Conservation (phyloP, 1,139 yeast genomes). For the Kodamaea arcana region DNA sequence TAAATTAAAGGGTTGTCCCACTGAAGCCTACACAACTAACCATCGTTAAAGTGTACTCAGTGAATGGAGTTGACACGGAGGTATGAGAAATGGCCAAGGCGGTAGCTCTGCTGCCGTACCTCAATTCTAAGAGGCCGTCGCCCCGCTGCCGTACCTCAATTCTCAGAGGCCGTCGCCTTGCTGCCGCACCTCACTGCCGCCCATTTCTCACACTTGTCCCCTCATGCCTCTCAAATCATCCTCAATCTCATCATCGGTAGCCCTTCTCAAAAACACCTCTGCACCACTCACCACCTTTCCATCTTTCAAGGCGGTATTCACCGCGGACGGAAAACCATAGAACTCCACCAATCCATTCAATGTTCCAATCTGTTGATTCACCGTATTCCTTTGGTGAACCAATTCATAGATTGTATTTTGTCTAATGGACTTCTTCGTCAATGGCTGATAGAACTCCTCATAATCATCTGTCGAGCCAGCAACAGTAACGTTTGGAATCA, state of each 20-base stretch:
- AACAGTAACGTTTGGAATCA: constrained; percentile 22
- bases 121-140: no score
- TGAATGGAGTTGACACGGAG: neutral
- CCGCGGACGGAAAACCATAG: constrained; percentile 69
- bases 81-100: no score
- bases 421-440: constrained; percentile 33
- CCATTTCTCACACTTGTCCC: no score
- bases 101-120: no score
- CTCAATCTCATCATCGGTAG: constrained; percentile 58
- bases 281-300: constrained; percentile 15
- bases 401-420: constrained; percentile 42
- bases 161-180: no score
- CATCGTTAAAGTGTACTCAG: neutral
- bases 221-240: constrained; percentile 58
- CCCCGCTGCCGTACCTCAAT: no score
- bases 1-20: no score
- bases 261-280: constrained; percentile 45
- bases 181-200: no score
- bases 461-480: constrained; percentile 13
- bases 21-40: no score
- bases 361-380: constrained; percentile 53
- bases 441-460: constrained; percentile 11
- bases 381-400: constrained; percentile 50
- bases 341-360: constrained; percentile 54
- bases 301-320: constrained; percentile 31